phyloP scores from a whole-genome alignment of 2,329 filamentous ascomycete genomes.

The Dactylellina parvicollis region DNA sequence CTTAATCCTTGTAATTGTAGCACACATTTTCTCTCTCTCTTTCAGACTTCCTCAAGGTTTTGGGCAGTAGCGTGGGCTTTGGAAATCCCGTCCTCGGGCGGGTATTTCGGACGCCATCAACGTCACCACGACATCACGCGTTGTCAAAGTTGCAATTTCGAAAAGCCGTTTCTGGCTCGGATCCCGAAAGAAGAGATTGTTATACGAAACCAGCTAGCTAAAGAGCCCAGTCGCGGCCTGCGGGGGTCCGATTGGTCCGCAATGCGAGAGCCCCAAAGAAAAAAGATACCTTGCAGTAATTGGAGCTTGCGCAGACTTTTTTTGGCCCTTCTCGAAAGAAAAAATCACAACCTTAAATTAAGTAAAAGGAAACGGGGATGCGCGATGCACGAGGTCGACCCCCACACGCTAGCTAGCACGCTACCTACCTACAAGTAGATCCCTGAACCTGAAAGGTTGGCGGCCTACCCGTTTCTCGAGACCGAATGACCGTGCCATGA shows the following conservation, averaged over 20 bases:
- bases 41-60: no score
- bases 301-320: slow-evolving; percentile 25
- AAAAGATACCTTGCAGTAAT: not conserved
- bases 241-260: slow-evolving; percentile 17
- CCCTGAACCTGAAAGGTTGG: no score
- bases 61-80: not conserved
- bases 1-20: no score
- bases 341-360: slow-evolving; percentile 42
- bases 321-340: not conserved
- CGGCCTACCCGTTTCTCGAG: no score
- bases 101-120: not conserved
- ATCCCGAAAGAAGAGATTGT: not conserved
- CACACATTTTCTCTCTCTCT: no score
- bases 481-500: slow-evolving; percentile 17
- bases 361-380: slow-evolving; percentile 23
- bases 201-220: slow-evolving; percentile 18
- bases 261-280: no score
- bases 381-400: slow-evolving; percentile 20
- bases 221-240: not conserved
- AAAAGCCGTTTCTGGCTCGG: slow-evolving; percentile 4
- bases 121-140: slow-evolving; percentile 16
- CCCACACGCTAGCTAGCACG: no score
- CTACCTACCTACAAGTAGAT: no score
- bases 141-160: not conserved
- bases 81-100: no score